These are phyloP conservation scores for Glonium stellatum DNA, from an alignment of 495 filamentous ascomycete species.

Conservation along the genomic window DNA sequence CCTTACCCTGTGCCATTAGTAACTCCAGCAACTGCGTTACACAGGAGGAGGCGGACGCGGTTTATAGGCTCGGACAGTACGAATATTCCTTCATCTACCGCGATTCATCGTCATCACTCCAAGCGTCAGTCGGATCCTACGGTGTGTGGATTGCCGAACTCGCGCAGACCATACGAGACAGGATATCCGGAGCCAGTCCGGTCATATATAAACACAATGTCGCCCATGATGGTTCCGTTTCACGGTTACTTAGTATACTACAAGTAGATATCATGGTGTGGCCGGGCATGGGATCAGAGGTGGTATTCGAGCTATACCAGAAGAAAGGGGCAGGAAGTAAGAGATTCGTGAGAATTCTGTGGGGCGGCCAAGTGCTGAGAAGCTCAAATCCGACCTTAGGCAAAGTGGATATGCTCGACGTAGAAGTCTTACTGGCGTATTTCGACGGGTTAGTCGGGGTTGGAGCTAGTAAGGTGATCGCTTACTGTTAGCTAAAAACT, in stretches of 20 bases:
- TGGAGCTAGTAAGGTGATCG: constrained; percentile 16
- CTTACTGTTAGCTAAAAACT: constrained; percentile 4
- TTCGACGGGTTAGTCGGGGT: constrained; percentile 56
- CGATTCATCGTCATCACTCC: constrained; percentile 49
- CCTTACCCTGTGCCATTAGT: constrained; percentile 51
- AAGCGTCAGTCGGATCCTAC: constrained; percentile 45
- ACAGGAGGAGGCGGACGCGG: constrained; percentile 47
- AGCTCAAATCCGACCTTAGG: constrained; percentile 55
- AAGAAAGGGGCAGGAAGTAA: constrained; percentile 17
- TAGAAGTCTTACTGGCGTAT: constrained; percentile 53
- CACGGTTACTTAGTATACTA: constrained; percentile 53
- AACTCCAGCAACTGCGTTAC: constrained; percentile 50
- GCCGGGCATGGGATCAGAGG: constrained; percentile 66
- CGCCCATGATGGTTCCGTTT: constrained; percentile 62
- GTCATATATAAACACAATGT: constrained; percentile 59
- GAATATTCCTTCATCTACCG: constrained; percentile 66
- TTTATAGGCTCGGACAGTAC: constrained; percentile 62
- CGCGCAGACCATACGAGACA: constrained; percentile 48
- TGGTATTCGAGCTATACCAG: constrained; percentile 60
- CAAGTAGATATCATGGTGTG: constrained; percentile 64
- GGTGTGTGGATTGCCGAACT: constrained; percentile 62
- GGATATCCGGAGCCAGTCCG: constrained; percentile 33
- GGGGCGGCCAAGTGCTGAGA: constrained; percentile 52
- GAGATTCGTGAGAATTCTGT: constrained; percentile 53
- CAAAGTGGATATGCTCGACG: constrained; percentile 54